Evolutionary conservation across 1,284 basidiomycete species (phyloP).

Genomic region (Apiotrichum montevideense): DNA sequence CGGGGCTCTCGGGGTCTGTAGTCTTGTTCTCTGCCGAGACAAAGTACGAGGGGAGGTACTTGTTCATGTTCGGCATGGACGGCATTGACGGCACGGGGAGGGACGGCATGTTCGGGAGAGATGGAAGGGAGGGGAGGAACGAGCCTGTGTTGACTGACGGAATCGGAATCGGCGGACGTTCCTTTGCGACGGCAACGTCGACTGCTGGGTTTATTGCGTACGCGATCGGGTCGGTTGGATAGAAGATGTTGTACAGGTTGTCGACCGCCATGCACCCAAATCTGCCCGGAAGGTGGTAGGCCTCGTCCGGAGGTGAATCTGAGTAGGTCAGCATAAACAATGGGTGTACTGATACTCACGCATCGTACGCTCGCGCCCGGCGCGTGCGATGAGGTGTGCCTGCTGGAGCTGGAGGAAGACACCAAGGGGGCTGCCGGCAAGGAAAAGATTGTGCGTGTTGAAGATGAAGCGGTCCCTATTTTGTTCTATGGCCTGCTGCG

Average conservation of each 20-base stretch:
- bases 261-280: conserved; percentile 54
- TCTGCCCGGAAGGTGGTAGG: conserved; percentile 48
- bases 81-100: conserved; percentile 25
- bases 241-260: conserved; percentile 52
- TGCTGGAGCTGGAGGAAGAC: conserved; percentile 54
- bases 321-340: background rate
- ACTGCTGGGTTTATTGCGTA: conserved; percentile 45
- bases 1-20: conserved; percentile 26
- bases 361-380: conserved; percentile 50
- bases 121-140: conserved; percentile 40
- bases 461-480: conserved; percentile 48
- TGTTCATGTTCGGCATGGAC: conserved; percentile 19
- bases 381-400: conserved; percentile 53
- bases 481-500: conserved; percentile 34
- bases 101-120: conserved; percentile 21
- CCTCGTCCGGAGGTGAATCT: conserved; percentile 12
- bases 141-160: conserved; percentile 45
- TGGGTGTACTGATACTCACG: conserved; percentile 16
- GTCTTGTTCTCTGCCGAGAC: background rate
- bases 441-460: conserved; percentile 51
- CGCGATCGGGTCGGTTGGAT: conserved; percentile 53
- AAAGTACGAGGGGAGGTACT: conserved; percentile 35
- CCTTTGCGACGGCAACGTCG: conserved; percentile 40
- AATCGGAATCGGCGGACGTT: conserved; percentile 47
- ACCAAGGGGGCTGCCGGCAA: conserved; percentile 53